Conservation (phyloP, 1,139 yeast genomes). For the Candida sp. region DNA sequence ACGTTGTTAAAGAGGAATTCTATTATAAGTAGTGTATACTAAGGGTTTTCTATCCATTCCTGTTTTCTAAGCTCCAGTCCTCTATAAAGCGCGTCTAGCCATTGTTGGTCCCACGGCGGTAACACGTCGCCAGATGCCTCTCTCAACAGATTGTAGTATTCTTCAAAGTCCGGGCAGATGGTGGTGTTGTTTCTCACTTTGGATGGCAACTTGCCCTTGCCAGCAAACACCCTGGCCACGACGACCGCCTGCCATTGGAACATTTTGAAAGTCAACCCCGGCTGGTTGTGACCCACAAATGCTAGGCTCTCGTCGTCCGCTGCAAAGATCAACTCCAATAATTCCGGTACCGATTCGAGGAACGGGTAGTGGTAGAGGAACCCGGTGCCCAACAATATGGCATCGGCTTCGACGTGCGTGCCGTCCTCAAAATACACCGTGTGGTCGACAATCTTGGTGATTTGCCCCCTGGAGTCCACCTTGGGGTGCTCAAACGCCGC, state of each 20-base stretch:
- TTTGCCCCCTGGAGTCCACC: slow-evolving; percentile 30
- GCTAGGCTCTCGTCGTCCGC: slow-evolving; percentile 37
- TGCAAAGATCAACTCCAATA: slow-evolving; percentile 43
- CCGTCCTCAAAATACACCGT: slow-evolving; percentile 36
- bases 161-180: slow-evolving; percentile 25
- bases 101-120: slow-evolving; percentile 24
- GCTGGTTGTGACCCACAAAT: slow-evolving; percentile 46
- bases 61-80: slow-evolving; percentile 22
- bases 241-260: slow-evolving; percentile 48
- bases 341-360: slow-evolving; percentile 28
- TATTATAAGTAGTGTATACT: slow-evolving; percentile 35
- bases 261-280: slow-evolving; percentile 41
- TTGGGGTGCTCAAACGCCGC: slow-evolving; percentile 39
- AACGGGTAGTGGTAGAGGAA: slow-evolving; percentile 48
- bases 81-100: slow-evolving; percentile 23
- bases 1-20: slow-evolving; percentile 40
- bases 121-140: slow-evolving; percentile 23
- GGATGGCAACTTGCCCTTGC: slow-evolving; percentile 32
- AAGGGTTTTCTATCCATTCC: slow-evolving; percentile 7
- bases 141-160: slow-evolving; percentile 25
- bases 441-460: slow-evolving; percentile 26
- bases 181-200: slow-evolving; percentile 25
- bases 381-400: slow-evolving; percentile 49
- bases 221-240: slow-evolving; percentile 36
- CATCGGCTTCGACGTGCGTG: slow-evolving; percentile 30